Base-by-base conservation (phyloP, 202 grass and related monocot genomes). In the Tripidium arundinaceum region DNA sequence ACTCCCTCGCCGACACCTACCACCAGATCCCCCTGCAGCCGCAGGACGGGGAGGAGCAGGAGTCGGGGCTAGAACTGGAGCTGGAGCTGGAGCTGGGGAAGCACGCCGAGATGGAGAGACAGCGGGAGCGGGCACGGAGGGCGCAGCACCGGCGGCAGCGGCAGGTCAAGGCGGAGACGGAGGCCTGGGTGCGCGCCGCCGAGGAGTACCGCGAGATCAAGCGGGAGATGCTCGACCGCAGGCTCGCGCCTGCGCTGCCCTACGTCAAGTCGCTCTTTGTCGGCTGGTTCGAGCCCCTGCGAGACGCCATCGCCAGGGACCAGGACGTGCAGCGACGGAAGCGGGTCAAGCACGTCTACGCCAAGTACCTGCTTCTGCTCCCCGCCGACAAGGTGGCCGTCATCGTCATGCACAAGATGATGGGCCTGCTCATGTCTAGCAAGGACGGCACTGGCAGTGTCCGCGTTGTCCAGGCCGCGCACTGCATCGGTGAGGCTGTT, bases 321-420 rank as follows among this genome's bases (percentile, higher is more conserved):
- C 92, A 84, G 92, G 90, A 38, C 67, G 70, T 12, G 80, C 89
- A 39, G 77, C 72, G 74, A 61, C 46, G 55, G 21, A 27, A 58
- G 22, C 84, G 86, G 0, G 59, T 79, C 11, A 68, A 79, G 0
- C 78, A 93, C 24, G 82, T 31, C 0, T n/a, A n/a, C n/a, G n/a
- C 72, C 83, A 0, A 81, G 78, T 83, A 68, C n/a, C n/a, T n/a
- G n/a, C n/a, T n/a, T n/a, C n/a, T 79, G 59, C 89, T 98, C 8
- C 95, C 92, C 0, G 90, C 95, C 0, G 95, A 98, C 29, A 98
- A 89, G 95, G 95, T 98, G 92, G 95, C 95, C 0, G 90, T 98
- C 34, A 98, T 98, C 65, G 93, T 92, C 26, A 98, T 98, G 95
- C 95, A 98, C 85, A 94, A 98, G 59, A 63, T 95, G 79, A 98